Evolutionary conservation across 1,139 yeast species (phyloP), one percentile per base, ranked within the genome.

Genomic region (Magnusiomyces clavatus): DNA sequence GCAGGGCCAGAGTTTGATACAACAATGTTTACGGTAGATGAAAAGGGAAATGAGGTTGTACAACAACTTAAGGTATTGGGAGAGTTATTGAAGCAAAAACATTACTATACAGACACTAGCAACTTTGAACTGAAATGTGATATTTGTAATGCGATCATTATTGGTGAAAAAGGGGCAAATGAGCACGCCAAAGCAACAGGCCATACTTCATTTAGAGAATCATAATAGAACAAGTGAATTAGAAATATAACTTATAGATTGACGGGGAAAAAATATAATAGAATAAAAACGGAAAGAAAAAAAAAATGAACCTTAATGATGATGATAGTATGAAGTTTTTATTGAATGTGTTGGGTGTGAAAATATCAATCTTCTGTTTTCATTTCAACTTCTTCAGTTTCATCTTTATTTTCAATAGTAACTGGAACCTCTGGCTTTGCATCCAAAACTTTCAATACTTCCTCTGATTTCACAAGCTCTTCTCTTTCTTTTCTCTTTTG

Each of bases 51-150:
- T 19, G 58, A 61, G 13, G 69, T 78, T 2, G 58, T 71, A 31
- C 68, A 64, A 6, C 73, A 75, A 1, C 67, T 80, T 1, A 56
- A 65, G 20, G 65, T 68, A 46, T 65, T 86, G 41, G 76, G 80
- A 31, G 60, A 63, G 11, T 62, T 69, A 48, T 66, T 85, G 54
- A 82, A 81, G 57, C 62, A 70, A 6, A 69, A 69, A 51, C 81
- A 84, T 48, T 82, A 82, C 58, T 75, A 82, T 36, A 85, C 92
- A 19, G 86, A 86, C 61, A 82, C 89, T 0, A 75, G 80, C 10
- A 76, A 72, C 1, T 83, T 83, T 60, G 66, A 78, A 39, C 74
- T 84, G 20, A 69, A 78, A 51, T 86, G 92, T 61, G 71, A 78
- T 44, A 72, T 69, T 4, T 86, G 94, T 63, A 75, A 78, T 34